Evolutionary conservation across 2,329 filamentous ascomycete genomes (phyloP).

Genomic region (Talaromyces piceae): DNA sequence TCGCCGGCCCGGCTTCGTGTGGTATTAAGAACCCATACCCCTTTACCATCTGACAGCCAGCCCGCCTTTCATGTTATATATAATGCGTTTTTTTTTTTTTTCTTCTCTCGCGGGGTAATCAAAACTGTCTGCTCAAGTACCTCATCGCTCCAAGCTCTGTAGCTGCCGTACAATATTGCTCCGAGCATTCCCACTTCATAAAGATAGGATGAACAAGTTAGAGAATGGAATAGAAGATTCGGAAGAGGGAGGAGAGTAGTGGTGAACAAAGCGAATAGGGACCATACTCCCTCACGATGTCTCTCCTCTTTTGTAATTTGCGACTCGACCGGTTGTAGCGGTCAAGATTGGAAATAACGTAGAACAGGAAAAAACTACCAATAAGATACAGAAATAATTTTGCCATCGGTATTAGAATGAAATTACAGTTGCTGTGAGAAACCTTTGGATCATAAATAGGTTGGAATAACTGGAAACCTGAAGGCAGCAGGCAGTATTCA

Average conservation of each 20-base stretch:
- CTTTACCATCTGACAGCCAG: constrained; percentile 1
- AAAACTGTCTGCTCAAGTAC: not conserved
- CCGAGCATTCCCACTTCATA: not conserved
- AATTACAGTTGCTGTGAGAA: too few species aligned
- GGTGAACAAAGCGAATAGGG: too few species aligned
- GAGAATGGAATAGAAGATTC: not conserved
- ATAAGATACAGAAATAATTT: too few species aligned
- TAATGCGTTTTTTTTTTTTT: not conserved
- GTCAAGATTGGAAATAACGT: too few species aligned
- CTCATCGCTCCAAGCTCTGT: not conserved
- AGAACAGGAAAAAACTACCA: too few species aligned
- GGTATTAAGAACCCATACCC: not conserved
- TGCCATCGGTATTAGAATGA: too few species aligned
- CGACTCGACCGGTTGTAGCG: too few species aligned
- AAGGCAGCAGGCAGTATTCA: too few species aligned
- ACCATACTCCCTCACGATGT: too few species aligned
- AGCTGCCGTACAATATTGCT: not conserved
- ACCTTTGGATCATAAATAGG: too few species aligned
- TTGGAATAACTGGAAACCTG: too few species aligned
- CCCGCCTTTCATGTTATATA: not conserved
- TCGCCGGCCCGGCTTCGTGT: not conserved
- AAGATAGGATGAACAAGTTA: not conserved
- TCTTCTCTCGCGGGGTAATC: accelerated
- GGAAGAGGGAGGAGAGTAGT: not conserved
- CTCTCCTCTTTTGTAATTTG: too few species aligned